phyloP scores from a whole-genome alignment of 345 rosid species.

The Psidium guajava region DNA sequence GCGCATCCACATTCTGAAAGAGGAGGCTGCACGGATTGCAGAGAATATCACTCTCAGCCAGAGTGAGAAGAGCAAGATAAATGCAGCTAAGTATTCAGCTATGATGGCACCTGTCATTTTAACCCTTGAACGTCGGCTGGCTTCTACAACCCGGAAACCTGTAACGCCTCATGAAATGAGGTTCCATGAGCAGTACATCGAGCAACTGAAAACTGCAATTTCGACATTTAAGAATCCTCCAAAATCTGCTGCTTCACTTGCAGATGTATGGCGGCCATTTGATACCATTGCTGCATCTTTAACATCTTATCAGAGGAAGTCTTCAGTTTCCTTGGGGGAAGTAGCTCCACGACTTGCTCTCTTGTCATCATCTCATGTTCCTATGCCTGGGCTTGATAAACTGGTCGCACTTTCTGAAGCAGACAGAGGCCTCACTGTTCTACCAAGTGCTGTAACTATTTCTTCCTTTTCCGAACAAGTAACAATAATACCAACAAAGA shows the following conservation, averaged over 20 bases:
- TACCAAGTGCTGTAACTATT: constrained; percentile 58
- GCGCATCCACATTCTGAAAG: constrained; percentile 71
- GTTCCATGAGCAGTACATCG: constrained; percentile 64
- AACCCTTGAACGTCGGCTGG: constrained; percentile 83
- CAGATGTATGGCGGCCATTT: constrained; percentile 87
- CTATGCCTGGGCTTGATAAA: constrained; percentile 96
- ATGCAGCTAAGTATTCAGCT: constrained; percentile 73
- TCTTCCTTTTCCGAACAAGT: constrained; percentile 67
- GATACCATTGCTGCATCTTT: constrained; percentile 72
- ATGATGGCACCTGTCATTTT: constrained; percentile 93
- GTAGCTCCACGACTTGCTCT: constrained; percentile 80
- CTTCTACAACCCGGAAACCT: constrained; percentile 79
- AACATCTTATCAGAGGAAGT: constrained; percentile 78
- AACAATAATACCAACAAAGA: constrained; percentile 73
- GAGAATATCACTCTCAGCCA: constrained; percentile 68
- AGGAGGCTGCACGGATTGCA: constrained; percentile 56
- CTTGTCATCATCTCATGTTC: constrained; percentile 80
- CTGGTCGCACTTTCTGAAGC: constrained; percentile 40
- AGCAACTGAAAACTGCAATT: constrained; percentile 58
- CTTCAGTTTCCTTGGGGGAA: constrained; percentile 62
- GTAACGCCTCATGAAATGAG: constrained; percentile 87
- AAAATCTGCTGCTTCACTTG: constrained; percentile 50
- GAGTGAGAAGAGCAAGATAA: constrained; percentile 73
- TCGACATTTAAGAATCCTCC: constrained; percentile 71
- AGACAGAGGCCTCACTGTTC: constrained; percentile 28